Evolutionary conservation across 257 asterid genomes (phyloP), one percentile per base, ranked within the genome.

Genomic region (Eustoma russellianum): DNA sequence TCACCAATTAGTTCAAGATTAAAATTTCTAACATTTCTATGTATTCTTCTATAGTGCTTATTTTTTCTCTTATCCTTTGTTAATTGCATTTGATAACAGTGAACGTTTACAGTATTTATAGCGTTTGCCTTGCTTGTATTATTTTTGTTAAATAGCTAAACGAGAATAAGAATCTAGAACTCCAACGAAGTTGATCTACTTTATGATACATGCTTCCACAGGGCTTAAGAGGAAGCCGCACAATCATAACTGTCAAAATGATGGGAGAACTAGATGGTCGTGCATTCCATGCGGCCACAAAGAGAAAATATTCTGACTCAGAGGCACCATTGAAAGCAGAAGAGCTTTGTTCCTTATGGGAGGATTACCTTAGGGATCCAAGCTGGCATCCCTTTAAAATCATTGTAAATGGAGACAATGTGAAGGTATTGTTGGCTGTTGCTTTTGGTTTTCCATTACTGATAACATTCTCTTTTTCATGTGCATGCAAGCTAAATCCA

Each of bases 321-420:
- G 84, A 74, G 19, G 72, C 57, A 2, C 18, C 2, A 0, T 60
- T 2, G 48, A 75, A 83, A 58, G 94, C 86, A 41, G 0, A 13
- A 17, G 62, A 77, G 43, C 49, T 65, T 9, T 69, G 74, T 55
- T 81, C 94, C 49, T 41, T 63, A 56, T 86, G 94, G 94, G 92
- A 86, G 13, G 80, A 75, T 54, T 10, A 70, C 70, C 80, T 83
- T 47, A 69, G 88, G 71, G 94, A 86, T 76, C 74, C 94, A 64
- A 70, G 50, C 63, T 86, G 96, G 96, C 83, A 86, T 66, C 96
- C 96, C 7, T 83, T 70, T 55, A 83, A 79, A 68, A 43, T 81
- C 60, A 67, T 81, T 68, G 51, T n/a, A 61, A 69, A 33, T 44
- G 96, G 82, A 59, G 92, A 47, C 30, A 56, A 67, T 11, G 63